A percentile compares a stretch with the other conserved stretches of the same genome.
Evolutionary conservation across 768 basidiomycete species (phyloP).

Genomic region (Suillus luteus): DNA sequence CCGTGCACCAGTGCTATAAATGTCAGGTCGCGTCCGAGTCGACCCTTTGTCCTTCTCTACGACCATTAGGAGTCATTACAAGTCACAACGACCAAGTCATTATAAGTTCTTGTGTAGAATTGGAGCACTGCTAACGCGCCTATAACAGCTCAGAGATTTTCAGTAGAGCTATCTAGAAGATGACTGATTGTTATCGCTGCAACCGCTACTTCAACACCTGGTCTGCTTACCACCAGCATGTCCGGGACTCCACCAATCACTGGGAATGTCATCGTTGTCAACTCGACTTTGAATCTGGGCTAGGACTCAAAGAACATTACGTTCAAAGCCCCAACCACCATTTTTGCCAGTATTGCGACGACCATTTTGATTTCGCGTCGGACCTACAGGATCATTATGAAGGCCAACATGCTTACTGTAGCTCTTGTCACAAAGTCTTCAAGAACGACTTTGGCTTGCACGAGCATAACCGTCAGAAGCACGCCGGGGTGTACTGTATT

Average conservation of each 20-base stretch:
- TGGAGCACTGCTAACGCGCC: not conserved
- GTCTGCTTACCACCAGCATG: constrained; percentile 39
- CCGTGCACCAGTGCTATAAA: constrained; percentile 14
- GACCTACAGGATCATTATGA: constrained; percentile 45
- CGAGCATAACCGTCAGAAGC: constrained; percentile 49
- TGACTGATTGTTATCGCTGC: constrained; percentile 43
- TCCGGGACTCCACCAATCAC: constrained; percentile 39
- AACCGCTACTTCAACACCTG: constrained; percentile 36
- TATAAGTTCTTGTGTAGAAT: not conserved
- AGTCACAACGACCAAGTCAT: not conserved
- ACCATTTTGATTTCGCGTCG: constrained; percentile 38
- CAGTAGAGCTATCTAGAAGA: constrained; percentile 20
- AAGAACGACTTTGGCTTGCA: constrained; percentile 38
- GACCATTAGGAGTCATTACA: not conserved
- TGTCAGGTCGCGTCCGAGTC: not conserved
- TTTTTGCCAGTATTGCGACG: constrained; percentile 55
- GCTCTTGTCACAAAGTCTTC: constrained; percentile 44
- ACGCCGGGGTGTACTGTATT: constrained; percentile 48
- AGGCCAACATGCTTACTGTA: constrained; percentile 45
- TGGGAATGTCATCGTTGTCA: constrained; percentile 48
- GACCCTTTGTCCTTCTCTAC: not conserved
- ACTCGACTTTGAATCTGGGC: constrained; percentile 43
- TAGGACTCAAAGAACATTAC: constrained; percentile 50
- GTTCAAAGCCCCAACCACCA: constrained; percentile 48
- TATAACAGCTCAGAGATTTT: not conserved